Base-by-base conservation (phyloP, 768 basidiomycete genomes). In the Kwoniella botswanensis region DNA sequence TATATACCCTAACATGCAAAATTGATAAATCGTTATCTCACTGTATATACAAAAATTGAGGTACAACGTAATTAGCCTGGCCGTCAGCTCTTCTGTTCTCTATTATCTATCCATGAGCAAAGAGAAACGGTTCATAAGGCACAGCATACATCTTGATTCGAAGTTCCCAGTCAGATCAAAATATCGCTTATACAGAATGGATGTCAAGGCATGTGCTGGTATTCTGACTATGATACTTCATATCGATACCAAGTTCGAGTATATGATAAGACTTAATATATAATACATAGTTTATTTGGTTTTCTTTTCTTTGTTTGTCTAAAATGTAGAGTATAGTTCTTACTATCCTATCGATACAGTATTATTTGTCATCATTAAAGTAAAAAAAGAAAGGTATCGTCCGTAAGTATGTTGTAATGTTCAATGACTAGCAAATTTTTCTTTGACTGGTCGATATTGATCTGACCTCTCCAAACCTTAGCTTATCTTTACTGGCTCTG, bases 281-380 rank as follows among this genome's bases (percentile, higher is more conserved):
- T 21, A 9, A 55, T 55, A 21, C 24, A n/a, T 55, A 13, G 6
- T n/a, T 24, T 52, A 52, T 52, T 52, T 21, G 21, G 21, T 55
- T 12, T 55, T 18, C 46, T n/a, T 22, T 12, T 52, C 15, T 52
- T 52, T 52, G 50, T 52, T 52, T 52, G 50, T 52, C 50, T 35
- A 35, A 6, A 9, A 35, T 35, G 35, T 35, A 35, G 46, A 50
- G 17, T 15, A 55, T 18, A 21, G 11, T 55, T 22, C 13, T 55
- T 24, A 15, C 50, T n/a, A 55, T 22, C 12, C 54, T 55, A 55
- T 55, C 54, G 54, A 55, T 55, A 55, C 54, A 55, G 54, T 55
- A n/a, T 50, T 55, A n/a, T 50, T 15, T 29, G 15, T 50, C 46
- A 50, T 15, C 3, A 29, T 21, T 17, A 22, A 29, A 21, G 15